Percentiles rank a stretch among this genome's conserved stretches.
phyloP scores from a whole-genome alignment of 2,329 filamentous ascomycete species.

The Talaromyces sp. region DNA sequence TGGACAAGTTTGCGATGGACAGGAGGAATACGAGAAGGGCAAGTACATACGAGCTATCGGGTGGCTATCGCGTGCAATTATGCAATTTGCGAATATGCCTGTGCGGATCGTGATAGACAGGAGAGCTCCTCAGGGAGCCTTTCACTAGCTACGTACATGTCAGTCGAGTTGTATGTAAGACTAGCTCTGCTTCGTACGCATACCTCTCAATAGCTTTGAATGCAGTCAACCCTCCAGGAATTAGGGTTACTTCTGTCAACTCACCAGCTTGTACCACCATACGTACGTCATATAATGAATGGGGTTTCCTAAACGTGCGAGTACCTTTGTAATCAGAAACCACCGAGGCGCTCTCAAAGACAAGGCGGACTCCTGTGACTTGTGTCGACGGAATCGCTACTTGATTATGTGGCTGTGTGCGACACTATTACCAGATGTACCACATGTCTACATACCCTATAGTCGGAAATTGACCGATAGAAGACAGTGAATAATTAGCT shows the following conservation, averaged over 20 bases:
- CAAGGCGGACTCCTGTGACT: background rate
- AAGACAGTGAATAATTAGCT: background rate
- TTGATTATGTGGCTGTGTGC: background rate
- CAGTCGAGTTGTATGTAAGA: background rate
- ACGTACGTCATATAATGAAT: background rate
- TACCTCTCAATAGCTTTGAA: background rate
- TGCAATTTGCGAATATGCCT: background rate
- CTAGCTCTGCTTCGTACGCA: background rate
- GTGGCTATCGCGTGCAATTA: background rate
- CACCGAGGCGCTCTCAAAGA: background rate
- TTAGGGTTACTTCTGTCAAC: background rate
- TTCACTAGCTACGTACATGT: too few relatives aligned
- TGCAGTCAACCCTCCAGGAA: background rate
- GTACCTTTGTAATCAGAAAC: background rate
- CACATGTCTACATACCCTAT: background rate
- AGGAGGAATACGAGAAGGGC: background rate
- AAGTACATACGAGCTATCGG: background rate
- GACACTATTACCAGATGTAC: background rate
- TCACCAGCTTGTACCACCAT: background rate
- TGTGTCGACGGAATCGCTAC: background rate
- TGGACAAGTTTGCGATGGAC: background rate
- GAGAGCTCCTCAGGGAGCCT: too few relatives aligned
- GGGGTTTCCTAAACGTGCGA: background rate
- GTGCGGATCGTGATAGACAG: background rate
- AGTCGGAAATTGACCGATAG: background rate